These are phyloP conservation scores for Fraxinus paxiana DNA, from an alignment of 305 asterid species.

Conservation along the genomic window DNA sequence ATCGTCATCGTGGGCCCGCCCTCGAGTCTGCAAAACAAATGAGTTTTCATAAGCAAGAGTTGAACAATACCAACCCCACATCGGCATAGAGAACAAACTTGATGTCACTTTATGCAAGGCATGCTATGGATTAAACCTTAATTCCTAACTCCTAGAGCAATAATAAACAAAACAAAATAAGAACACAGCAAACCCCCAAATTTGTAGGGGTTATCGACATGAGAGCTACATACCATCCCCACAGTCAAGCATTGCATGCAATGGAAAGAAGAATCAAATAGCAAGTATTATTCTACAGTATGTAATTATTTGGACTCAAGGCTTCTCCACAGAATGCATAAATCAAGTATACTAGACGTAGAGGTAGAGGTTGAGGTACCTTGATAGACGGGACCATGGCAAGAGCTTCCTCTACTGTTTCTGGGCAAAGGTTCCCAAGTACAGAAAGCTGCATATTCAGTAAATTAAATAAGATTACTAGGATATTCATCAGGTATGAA, in stretches of 20 bases:
- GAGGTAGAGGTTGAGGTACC: slow-evolving; percentile 36
- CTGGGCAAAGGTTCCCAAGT: slow-evolving; percentile 89
- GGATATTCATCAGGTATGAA: not conserved
- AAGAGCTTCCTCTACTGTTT: slow-evolving; percentile 79
- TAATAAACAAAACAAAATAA: not conserved
- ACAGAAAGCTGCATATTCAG: slow-evolving; percentile 51
- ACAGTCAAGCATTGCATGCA: not conserved
- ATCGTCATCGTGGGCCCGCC: slow-evolving; percentile 72
- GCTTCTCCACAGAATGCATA: not conserved
- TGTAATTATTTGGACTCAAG: not conserved
- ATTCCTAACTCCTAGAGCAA: not conserved
- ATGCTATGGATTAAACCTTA: not conserved
- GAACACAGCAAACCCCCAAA: not conserved
- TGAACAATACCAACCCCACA: not conserved
- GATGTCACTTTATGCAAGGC: not conserved
- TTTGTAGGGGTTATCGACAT: not conserved
- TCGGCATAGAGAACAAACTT: not conserved
- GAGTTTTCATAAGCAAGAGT: not conserved
- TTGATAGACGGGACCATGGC: slow-evolving; percentile 86
- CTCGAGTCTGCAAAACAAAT: slow-evolving; percentile 52
- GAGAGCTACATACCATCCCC: not conserved
- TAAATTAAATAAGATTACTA: not conserved
- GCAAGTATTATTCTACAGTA: not conserved
- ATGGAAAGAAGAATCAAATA: not conserved
- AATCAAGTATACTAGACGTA: not conserved